Evolutionary conservation across 768 basidiomycete species (phyloP), one percentile per base, ranked within the genome.

Genomic region (Pholiota molesta): DNA sequence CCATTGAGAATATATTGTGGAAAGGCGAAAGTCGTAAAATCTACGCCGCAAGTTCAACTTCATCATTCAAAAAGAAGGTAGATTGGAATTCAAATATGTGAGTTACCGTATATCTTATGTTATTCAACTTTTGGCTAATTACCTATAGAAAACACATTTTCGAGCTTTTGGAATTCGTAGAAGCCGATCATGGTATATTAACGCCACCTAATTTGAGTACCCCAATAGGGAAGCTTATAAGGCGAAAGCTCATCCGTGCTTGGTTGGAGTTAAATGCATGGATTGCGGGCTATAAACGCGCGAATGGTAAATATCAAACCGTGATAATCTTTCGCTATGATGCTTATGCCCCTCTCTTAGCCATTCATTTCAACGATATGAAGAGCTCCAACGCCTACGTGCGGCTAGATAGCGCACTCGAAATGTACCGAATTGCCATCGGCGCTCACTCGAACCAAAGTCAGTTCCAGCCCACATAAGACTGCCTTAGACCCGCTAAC

Each of bases 381-480:
- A 78, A 66, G 37, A 72, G 74, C 21, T 76, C 78, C 52, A 77
- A 72, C 57, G 62, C 80, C 2, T 80, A 80, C 52, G 68, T 71
- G 16, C 71, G 71, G 59, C 52, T 72, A 17, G 83, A 88, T 33
- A 80, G 78, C 64, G 87, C 80, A 7, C 78, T 90, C 40, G 90
- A 92, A 66, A 84, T 87, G 81, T 88, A 88, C 72, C 90, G 91
- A 71, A 79, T 72, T 51, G 89, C 81, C 0, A 83, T 94, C 53
- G 92, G 92, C 16, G 89, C 91, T 5, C 90, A 92, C 74, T 84
- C 86, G 28, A 86, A 88, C 61, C 92, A 94, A 72, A 87, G 92
- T 92, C 68, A 65, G 86, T 69, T n/a, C n/a, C n/a, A n/a, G n/a
- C n/a, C n/a, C n/a, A n/a, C n/a, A n/a, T n/a, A n/a, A n/a, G n/a